Conservation (phyloP, 75 land plant genomes). For the Sequoiadendron giganteum region DNA sequence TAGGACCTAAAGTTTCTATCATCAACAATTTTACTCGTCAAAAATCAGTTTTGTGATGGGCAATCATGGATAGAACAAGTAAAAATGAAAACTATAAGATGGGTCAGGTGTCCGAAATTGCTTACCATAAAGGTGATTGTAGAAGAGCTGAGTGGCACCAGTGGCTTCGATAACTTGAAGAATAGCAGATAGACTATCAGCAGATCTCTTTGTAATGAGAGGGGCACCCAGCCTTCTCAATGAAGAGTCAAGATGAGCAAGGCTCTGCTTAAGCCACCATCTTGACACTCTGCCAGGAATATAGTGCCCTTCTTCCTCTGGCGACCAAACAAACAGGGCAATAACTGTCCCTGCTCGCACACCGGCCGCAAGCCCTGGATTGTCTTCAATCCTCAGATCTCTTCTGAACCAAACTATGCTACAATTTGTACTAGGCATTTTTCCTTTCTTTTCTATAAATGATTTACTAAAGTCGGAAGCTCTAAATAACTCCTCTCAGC, state of each 20-base stretch:
- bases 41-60: background rate
- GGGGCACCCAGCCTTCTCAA: conserved; percentile 54
- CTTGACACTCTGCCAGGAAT: conserved; percentile 81
- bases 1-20: background rate
- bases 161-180: conserved; percentile 61
- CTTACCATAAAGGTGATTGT: conserved; percentile 85
- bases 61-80: background rate
- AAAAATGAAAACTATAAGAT: background rate
- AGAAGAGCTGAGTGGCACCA: conserved; percentile 69
- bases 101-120: background rate
- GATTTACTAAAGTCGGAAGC: background rate
- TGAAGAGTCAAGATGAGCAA: conserved; percentile 58
- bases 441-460: background rate
- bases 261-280: conserved; percentile 84
- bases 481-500: background rate
- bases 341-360: conserved; percentile 73
- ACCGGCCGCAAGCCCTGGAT: conserved; percentile 90
- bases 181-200: conserved; percentile 63
- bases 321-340: conserved; percentile 70
- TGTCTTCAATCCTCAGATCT: conserved; percentile 94
- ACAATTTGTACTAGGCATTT: conserved; percentile 12
- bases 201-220: conserved; percentile 60
- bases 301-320: conserved; percentile 73
- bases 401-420: conserved; percentile 98
- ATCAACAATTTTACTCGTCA: background rate